Evolutionary conservation across 257 asterid species (phyloP).

Genomic region (Capsicum pubescens): DNA sequence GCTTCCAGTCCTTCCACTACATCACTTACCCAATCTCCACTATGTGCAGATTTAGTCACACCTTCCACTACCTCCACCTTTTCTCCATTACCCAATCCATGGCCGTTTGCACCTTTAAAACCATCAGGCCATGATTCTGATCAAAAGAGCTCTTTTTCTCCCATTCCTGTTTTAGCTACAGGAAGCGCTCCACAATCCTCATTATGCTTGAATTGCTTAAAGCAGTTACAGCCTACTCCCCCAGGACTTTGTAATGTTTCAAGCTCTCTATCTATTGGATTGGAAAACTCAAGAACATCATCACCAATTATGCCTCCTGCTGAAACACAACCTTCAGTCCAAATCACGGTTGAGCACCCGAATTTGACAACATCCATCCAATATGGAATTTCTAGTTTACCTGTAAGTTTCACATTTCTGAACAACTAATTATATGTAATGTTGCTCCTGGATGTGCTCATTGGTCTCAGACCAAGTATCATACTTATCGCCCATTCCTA

Average conservation of each 20-base stretch:
- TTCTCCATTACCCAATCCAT: too few relatives aligned
- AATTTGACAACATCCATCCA: constrained; percentile 28
- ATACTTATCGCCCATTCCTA: neutral
- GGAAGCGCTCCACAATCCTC: neutral
- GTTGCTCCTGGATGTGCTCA: neutral
- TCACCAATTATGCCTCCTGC: constrained; percentile 30
- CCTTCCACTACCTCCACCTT: neutral
- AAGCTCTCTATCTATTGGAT: neutral
- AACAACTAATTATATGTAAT: neutral
- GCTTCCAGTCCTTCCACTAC: neutral
- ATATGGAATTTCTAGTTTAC: constrained; percentile 45
- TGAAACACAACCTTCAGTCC: constrained; percentile 26
- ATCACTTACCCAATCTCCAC: neutral
- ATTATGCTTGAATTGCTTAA: constrained; percentile 21
- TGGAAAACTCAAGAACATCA: neutral
- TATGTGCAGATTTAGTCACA: neutral
- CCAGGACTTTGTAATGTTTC: neutral
- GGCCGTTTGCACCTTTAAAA: too few relatives aligned
- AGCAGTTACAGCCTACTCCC: constrained; percentile 10
- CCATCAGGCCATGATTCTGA: neutral
- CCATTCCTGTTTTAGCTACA: neutral
- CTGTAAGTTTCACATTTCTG: constrained; percentile 39
- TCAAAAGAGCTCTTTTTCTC: neutral
- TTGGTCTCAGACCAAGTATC: neutral
- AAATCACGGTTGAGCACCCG: constrained; percentile 27